Evolutionary conservation across 106 monocot species (phyloP).

Genomic region (Allium sativum): DNA sequence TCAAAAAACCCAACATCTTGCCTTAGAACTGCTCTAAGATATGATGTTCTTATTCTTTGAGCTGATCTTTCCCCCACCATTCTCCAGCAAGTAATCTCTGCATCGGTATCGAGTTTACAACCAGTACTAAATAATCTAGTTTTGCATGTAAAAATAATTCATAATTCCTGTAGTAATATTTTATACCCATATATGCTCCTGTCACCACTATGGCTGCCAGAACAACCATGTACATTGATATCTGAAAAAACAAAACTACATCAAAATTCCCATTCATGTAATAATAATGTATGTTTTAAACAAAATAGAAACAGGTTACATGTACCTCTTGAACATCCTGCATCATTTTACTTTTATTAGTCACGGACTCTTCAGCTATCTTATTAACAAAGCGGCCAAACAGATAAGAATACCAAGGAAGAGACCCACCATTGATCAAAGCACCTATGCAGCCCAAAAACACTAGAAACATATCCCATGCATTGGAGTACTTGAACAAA

Average conservation of each 20-base stretch:
- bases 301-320: neutral
- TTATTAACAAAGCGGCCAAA: constrained; percentile 41
- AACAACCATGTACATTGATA: constrained; percentile 20
- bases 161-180: neutral
- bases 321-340: constrained; percentile 28
- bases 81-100: constrained; percentile 51
- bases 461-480: constrained; percentile 26
- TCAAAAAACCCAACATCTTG: constrained; percentile 49
- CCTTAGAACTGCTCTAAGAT: constrained; percentile 23
- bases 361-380: constrained; percentile 15
- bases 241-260: constrained; percentile 4
- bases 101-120: neutral
- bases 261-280: too few species aligned
- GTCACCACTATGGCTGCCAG: constrained; percentile 25
- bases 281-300: neutral
- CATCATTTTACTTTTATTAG: constrained; percentile 30
- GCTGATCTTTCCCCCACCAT: constrained; percentile 34
- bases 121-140: neutral
- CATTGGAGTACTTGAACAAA: constrained; percentile 34
- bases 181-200: constrained; percentile 34
- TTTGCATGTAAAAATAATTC: neutral
- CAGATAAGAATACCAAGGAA: constrained; percentile 45
- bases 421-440: constrained; percentile 35
- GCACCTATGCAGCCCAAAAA: constrained; percentile 45
- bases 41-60: constrained; percentile 23